A percentile compares a stretch with the other conserved stretches of the same genome.
Evolutionary conservation across 1,284 basidiomycete genomes (phyloP).

Genomic region (Austroboletus novae-zelandiae): DNA sequence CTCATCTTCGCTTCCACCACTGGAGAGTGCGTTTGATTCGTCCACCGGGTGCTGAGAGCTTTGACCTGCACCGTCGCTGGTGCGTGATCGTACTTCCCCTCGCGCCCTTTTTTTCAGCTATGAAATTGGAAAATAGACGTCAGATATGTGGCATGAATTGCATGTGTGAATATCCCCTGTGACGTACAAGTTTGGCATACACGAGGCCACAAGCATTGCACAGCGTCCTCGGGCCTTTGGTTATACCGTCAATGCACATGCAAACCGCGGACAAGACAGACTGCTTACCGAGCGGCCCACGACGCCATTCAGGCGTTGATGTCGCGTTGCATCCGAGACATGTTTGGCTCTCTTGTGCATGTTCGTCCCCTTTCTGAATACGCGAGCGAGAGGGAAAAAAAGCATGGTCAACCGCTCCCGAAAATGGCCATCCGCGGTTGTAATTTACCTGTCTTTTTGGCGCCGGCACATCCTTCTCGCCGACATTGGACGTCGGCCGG

Average conservation of each 20-base stretch:
- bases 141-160: constrained; percentile 11
- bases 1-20: constrained; percentile 36
- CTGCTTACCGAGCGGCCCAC: constrained; percentile 70
- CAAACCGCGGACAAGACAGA: constrained; percentile 23
- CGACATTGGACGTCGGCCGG: constrained; percentile 17
- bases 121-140: constrained; percentile 13
- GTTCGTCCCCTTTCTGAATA: constrained; percentile 43
- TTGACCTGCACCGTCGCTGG: constrained; percentile 26
- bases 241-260: constrained; percentile 21
- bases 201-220: constrained; percentile 61
- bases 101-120: constrained; percentile 39
- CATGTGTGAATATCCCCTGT: constrained; percentile 21
- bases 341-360: constrained; percentile 57
- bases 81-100: constrained; percentile 27
- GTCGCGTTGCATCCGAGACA: constrained; percentile 78
- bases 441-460: constrained; percentile 46
- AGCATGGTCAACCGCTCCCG: constrained; percentile 12
- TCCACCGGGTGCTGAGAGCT: constrained; percentile 31
- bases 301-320: constrained; percentile 81
- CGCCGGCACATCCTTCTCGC: constrained; percentile 32
- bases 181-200: constrained; percentile 56
- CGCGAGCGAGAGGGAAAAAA: constrained; percentile 9
- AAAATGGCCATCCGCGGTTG: constrained; percentile 20
- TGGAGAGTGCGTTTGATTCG: constrained; percentile 27
- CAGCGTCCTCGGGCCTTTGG: constrained; percentile 51